phyloP scores from a whole-genome alignment of 2,329 filamentous ascomycete genomes.

The Apiospora koreana region DNA sequence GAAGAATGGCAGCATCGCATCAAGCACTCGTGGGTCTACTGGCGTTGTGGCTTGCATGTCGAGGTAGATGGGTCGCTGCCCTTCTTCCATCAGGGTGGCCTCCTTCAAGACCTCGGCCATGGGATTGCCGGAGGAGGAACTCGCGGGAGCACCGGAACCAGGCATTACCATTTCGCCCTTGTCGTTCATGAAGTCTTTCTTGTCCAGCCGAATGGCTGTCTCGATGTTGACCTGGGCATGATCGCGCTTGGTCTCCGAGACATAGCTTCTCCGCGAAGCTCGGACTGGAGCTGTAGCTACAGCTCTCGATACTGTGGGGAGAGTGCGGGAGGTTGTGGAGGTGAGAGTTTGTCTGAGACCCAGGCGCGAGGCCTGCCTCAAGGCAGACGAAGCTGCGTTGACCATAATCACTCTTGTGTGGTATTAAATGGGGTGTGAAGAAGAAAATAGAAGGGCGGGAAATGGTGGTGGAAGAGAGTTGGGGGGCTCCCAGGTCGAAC shows the following conservation, averaged over 20 bases:
- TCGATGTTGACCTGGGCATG: constrained; percentile 81
- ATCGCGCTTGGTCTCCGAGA: constrained; percentile 78
- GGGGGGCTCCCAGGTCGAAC: not conserved
- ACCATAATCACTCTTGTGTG: constrained; percentile 37
- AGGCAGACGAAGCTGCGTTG: constrained; percentile 64
- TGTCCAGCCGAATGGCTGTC: constrained; percentile 82
- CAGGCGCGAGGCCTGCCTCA: constrained; percentile 73
- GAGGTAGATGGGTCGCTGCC: constrained; percentile 91
- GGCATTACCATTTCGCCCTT: constrained; percentile 50
- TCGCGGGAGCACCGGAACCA: constrained; percentile 56
- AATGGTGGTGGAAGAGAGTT: not conserved
- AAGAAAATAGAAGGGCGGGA: not conserved
- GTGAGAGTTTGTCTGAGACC: constrained; percentile 43
- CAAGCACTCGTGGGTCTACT: constrained; percentile 88
- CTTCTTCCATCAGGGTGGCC: constrained; percentile 90
- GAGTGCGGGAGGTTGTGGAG: constrained; percentile 34
- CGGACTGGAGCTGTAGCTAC: constrained; percentile 26
- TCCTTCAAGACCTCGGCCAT: constrained; percentile 86
- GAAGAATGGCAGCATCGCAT: constrained; percentile 94
- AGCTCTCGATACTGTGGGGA: constrained; percentile 35
- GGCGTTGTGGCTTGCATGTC: constrained; percentile 99
- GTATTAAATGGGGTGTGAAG: not conserved
- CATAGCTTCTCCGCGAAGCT: constrained; percentile 63
- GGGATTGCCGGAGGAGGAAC: constrained; percentile 76
- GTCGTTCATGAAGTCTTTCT: constrained; percentile 72